Conservation (phyloP, 2,329 filamentous ascomycete species). For the Fusarium lyarnte region DNA sequence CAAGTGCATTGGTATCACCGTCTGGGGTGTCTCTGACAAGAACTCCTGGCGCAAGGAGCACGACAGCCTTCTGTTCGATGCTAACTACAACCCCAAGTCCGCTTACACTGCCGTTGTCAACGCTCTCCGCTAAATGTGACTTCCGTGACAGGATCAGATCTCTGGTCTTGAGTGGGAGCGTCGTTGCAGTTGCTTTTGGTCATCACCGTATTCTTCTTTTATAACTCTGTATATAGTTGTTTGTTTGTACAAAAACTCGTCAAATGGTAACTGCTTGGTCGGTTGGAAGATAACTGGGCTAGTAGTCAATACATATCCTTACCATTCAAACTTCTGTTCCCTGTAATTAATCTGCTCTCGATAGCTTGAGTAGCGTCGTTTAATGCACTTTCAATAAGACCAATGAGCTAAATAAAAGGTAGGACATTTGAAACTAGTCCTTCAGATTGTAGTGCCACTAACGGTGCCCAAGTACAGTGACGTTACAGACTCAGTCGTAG, state of each 20-base stretch:
- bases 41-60: constrained; percentile 48
- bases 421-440: no score
- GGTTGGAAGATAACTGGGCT: background rate
- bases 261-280: background rate
- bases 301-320: background rate
- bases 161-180: background rate
- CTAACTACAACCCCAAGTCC: constrained; percentile 60
- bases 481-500: no score
- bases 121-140: constrained; percentile 15
- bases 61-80: constrained; percentile 64
- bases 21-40: constrained; percentile 64
- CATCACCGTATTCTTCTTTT: constrained; percentile 2
- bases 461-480: no score
- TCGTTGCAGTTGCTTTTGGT: background rate
- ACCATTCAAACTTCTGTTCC: background rate
- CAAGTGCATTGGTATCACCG: constrained; percentile 73
- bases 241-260: background rate
- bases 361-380: background rate
- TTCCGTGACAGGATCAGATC: background rate
- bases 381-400: accelerated
- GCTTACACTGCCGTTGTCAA: constrained; percentile 56
- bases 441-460: background rate
- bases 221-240: constrained; percentile 8
- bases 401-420: accelerated
- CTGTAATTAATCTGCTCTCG: background rate